Base-by-base conservation (phyloP, 1,284 basidiomycete genomes). In the Cutaneotrichosporon arboriforme region DNA sequence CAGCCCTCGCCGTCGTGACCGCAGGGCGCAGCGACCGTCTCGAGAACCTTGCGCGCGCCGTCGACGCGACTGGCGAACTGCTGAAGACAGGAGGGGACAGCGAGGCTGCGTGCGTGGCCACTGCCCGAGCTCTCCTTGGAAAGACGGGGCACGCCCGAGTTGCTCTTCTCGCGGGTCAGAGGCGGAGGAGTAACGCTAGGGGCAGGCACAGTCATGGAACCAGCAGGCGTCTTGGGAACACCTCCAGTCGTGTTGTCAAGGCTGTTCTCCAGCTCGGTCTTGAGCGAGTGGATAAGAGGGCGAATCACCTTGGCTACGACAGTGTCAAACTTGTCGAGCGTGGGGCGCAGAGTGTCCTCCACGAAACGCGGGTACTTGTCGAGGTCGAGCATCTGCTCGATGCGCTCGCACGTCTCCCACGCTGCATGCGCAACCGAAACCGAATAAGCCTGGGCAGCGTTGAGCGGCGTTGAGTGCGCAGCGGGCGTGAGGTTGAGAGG, bases 281-380 rank as follows among this genome's bases (percentile, higher is more conserved):
- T 75, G 49, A 77, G 62, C 8, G 60, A 63, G 14, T 58, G 56
- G 46, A 75, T 58, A 12, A 77, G 46, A 0, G 75, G 74, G 43
- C 73, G 74, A 10, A 76, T 63, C 26, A 77, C 75, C 55, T 71
- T 70, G 51, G 72, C 73, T 35, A 75, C 71, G 17, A 76, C 66
- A 33, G 71, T 61, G 57, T 77, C 81, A 52, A 87, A 80, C 54
- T 77, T 70, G 58, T 79, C 77, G 54, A 88, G 70, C 44, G 81
- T 73, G 1, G 79, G 76, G 54, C 82, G 78, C 9, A 87, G 70
- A 2, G 83, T 78, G 3, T 83, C 84, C 39, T 77, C 80, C 38
- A 75, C 73, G 54, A 74, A 76, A 37, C 67, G 64, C 12, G 75
- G 75, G 66, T 71, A 76, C 20, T 64, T 55, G 20, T 64, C 67